Evolutionary conservation across 2,329 filamentous ascomycete genomes (phyloP).

Genomic region (Byssothecium circinans): DNA sequence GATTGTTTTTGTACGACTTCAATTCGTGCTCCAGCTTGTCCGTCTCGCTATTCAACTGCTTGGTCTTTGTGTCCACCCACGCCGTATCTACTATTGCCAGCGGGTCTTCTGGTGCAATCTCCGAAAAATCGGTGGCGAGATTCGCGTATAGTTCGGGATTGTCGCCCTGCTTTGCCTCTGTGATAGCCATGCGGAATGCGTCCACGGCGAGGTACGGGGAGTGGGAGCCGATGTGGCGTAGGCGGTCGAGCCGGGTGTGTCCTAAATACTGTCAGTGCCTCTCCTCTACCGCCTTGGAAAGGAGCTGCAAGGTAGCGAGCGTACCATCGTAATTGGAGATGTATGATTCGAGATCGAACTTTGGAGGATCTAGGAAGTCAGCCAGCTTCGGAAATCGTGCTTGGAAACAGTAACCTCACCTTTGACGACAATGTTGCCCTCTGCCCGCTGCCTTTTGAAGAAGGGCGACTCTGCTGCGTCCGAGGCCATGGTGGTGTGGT

Average conservation of each 20-base stretch:
- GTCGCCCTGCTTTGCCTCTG: slow-evolving; percentile 73
- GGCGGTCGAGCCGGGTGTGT: slow-evolving; percentile 76
- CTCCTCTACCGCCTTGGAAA: too few relatives aligned
- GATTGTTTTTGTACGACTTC: slow-evolving; percentile 91
- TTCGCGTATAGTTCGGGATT: slow-evolving; percentile 73
- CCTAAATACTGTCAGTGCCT: too few relatives aligned
- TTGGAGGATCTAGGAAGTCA: slow-evolving; percentile 67
- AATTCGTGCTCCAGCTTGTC: slow-evolving; percentile 80
- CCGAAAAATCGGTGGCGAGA: slow-evolving; percentile 65
- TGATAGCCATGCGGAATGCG: slow-evolving; percentile 75
- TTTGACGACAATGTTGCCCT: slow-evolving; percentile 35
- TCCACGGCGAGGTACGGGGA: slow-evolving; percentile 77
- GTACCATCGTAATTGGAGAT: slow-evolving; percentile 84
- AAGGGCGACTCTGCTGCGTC: slow-evolving; percentile 41
- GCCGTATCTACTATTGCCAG: slow-evolving; percentile 67
- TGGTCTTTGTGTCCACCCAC: slow-evolving; percentile 74
- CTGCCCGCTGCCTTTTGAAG: slow-evolving; percentile 33
- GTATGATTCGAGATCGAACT: slow-evolving; percentile 89
- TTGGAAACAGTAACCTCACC: slow-evolving; percentile 23
- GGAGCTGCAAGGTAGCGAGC: too few relatives aligned
- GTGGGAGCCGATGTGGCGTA: slow-evolving; percentile 77
- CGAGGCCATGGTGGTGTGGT: slow-evolving; percentile 29
- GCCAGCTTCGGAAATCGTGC: slow-evolving; percentile 4
- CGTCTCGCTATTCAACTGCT: slow-evolving; percentile 69
- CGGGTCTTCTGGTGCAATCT: slow-evolving; percentile 66